These are phyloP conservation scores for Danielia oregonensis DNA, from an alignment of 805 yeast species.

Conservation along the genomic window DNA sequence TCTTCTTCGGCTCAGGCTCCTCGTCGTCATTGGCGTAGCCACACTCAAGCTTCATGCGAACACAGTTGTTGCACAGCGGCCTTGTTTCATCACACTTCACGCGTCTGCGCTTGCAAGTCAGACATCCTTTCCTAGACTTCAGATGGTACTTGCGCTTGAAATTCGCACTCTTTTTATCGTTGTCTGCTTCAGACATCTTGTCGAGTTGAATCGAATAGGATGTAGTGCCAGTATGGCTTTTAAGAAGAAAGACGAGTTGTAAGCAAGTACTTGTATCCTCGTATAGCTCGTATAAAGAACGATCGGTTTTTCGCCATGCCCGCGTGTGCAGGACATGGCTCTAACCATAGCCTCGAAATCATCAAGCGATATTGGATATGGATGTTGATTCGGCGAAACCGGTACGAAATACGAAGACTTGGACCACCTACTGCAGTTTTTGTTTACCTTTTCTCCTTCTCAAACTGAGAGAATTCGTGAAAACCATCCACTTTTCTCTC, in stretches of 20 bases:
- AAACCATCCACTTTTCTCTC: too few relatives aligned
- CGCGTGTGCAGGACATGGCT: neutral
- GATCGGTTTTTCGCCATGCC: neutral
- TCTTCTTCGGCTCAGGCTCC: slow-evolving; percentile 4
- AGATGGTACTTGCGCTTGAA: slow-evolving; percentile 79
- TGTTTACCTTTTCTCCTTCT: too few relatives aligned
- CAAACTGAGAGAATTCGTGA: too few relatives aligned
- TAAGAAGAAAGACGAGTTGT: too few relatives aligned
- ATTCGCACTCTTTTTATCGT: slow-evolving; percentile 7
- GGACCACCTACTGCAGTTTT: too few relatives aligned
- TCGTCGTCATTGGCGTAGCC: slow-evolving; percentile 40
- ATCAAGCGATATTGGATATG: too few relatives aligned
- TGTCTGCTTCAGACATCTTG: slow-evolving; percentile 11
- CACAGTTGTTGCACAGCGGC: slow-evolving; percentile 78
- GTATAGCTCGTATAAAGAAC: slow-evolving; percentile 8
- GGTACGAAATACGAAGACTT: too few relatives aligned
- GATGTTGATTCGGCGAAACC: too few relatives aligned
- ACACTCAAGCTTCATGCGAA: slow-evolving; percentile 75
- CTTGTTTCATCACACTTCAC: slow-evolving; percentile 90
- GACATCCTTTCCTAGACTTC: slow-evolving; percentile 85
- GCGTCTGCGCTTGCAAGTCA: slow-evolving; percentile 81
- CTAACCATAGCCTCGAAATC: too few relatives aligned
- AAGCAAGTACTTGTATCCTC: too few relatives aligned
- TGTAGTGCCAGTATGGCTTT: too few relatives aligned
- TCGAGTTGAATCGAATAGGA: slow-evolving; percentile 1